Conservation (phyloP, 2,329 filamentous ascomycete species). For the Passalora sequoiae region DNA sequence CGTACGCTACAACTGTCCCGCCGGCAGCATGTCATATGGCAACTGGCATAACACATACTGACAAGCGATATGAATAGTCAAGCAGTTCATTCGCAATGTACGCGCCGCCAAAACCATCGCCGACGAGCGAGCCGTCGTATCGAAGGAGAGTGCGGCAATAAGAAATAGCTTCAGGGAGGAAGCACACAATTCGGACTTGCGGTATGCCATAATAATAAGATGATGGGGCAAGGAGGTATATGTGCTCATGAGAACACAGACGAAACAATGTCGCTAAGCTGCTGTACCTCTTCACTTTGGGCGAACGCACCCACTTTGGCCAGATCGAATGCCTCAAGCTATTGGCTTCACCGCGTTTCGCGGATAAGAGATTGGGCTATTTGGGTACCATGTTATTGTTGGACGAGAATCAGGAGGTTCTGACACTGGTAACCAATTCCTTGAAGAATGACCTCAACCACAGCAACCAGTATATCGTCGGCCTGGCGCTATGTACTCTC, state of each 20-base stretch:
- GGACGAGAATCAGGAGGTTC: slow-evolving; percentile 96
- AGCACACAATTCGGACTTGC: slow-evolving; percentile 82
- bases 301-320: slow-evolving; percentile 95
- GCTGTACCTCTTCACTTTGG: slow-evolving; percentile 94
- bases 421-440: slow-evolving; percentile 96
- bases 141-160: slow-evolving; percentile 98
- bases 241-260: slow-evolving; percentile 45
- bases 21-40: background rate
- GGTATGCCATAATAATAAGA: slow-evolving; percentile 53
- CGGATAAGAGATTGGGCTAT: slow-evolving; percentile 94
- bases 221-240: background rate
- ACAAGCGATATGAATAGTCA: too few species aligned
- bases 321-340: slow-evolving; percentile 99
- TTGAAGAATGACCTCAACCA: slow-evolving; percentile 96
- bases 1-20: slow-evolving; percentile 10
- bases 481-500: slow-evolving; percentile 88
- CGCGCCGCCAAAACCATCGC: slow-evolving; percentile 98
- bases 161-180: slow-evolving; percentile 96
- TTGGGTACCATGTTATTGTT: slow-evolving; percentile 91
- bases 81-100: slow-evolving; percentile 99
- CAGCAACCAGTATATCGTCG: slow-evolving; percentile 97
- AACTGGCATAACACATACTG: too few species aligned
- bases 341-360: slow-evolving; percentile 91
- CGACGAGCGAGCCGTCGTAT: slow-evolving; percentile 95
- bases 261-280: slow-evolving; percentile 99